Evolutionary conservation across 129 eudicot species (phyloP).

Genomic region (Arctium minus): DNA sequence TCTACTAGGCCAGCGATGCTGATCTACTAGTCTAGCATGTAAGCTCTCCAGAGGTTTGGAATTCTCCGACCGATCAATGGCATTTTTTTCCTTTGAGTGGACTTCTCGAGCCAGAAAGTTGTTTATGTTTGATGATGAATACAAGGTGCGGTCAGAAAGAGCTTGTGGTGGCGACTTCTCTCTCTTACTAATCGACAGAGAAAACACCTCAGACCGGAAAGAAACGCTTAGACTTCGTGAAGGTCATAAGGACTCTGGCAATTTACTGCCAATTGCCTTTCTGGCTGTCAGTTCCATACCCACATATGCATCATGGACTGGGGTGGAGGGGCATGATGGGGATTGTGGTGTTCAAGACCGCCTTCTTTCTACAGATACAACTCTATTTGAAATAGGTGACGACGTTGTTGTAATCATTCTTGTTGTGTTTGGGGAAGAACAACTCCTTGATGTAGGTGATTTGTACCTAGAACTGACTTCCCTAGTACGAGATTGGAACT

Average conservation of each 20-base stretch:
- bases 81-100: conserved; percentile 74
- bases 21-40: conserved; percentile 51
- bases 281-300: conserved; percentile 48
- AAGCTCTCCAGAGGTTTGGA: conserved; percentile 63
- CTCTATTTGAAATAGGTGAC: conserved; percentile 45
- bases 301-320: conserved; percentile 50
- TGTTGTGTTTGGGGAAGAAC: conserved; percentile 60
- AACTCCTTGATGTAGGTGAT: conserved; percentile 69
- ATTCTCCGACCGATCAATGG: conserved; percentile 65
- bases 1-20: conserved; percentile 77
- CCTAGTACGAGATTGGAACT: conserved; percentile 39
- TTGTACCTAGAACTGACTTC: conserved; percentile 80
- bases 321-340: conserved; percentile 63
- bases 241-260: conserved; percentile 84
- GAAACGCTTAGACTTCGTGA: conserved; percentile 81
- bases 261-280: conserved; percentile 41
- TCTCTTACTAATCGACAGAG: conserved; percentile 62
- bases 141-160: conserved; percentile 60
- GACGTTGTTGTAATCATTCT: conserved; percentile 37
- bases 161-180: conserved; percentile 66
- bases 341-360: conserved; percentile 64
- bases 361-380: conserved; percentile 74
- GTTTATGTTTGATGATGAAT: conserved; percentile 59
- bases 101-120: conserved; percentile 43
- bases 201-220: conserved; percentile 68